Evolutionary conservation across 2,329 filamentous ascomycete species (phyloP).

Genomic region (Bipolaris gigantea): DNA sequence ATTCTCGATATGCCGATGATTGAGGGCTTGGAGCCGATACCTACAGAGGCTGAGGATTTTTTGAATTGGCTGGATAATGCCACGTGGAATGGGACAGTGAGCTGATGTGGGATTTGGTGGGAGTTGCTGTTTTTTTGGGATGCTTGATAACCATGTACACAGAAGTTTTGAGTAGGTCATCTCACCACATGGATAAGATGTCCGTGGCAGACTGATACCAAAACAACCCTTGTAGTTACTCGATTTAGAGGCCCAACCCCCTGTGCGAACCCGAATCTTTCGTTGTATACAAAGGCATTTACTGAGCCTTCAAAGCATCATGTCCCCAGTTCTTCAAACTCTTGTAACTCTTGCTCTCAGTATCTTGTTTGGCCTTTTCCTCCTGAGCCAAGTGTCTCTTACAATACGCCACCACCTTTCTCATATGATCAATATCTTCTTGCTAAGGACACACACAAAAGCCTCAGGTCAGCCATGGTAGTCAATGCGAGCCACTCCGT

Average conservation of each 20-base stretch:
- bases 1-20: slow-evolving; percentile 43
- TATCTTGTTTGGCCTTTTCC: slow-evolving; percentile 58
- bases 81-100: slow-evolving; percentile 41
- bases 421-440: slow-evolving; percentile 61
- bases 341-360: slow-evolving; percentile 59
- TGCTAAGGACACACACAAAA: slow-evolving; percentile 45
- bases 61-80: slow-evolving; percentile 43
- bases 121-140: not conserved
- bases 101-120: not conserved
- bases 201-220: not conserved
- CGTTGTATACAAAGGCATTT: not conserved
- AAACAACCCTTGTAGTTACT: not conserved
- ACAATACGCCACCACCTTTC: slow-evolving; percentile 65
- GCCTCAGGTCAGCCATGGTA: not conserved
- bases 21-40: slow-evolving; percentile 43
- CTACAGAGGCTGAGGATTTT: slow-evolving; percentile 41
- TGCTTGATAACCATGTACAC: not conserved
- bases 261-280: not conserved
- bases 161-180: not conserved
- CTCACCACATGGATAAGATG: not conserved
- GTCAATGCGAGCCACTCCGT: not conserved
- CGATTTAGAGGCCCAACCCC: not conserved
- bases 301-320: slow-evolving; percentile 38
- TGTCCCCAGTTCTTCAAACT: slow-evolving; percentile 42
- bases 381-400: slow-evolving; percentile 70